These are phyloP conservation scores for Elongisporangium undulatum DNA, from an alignment of 352 stramenopile genomes.

Conservation along the genomic window DNA sequence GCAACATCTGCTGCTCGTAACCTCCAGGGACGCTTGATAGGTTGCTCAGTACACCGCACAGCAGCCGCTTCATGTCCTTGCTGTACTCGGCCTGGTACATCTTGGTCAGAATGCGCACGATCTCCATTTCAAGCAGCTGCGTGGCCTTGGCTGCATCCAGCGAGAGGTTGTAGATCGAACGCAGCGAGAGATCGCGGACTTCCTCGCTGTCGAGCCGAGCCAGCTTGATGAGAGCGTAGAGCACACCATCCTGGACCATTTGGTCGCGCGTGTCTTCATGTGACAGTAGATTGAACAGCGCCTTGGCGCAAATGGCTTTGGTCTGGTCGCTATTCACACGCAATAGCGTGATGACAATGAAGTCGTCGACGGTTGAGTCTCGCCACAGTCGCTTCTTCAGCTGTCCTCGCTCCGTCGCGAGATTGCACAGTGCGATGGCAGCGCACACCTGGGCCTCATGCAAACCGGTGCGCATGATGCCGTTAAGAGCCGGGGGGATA, in stretches of 20 bases:
- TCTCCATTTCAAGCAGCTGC: slow-evolving; percentile 76
- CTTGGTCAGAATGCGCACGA: slow-evolving; percentile 62
- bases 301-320: slow-evolving; percentile 80
- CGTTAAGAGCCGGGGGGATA: slow-evolving; percentile 65
- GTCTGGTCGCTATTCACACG: slow-evolving; percentile 79
- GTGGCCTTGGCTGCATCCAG: slow-evolving; percentile 34
- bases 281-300: slow-evolving; percentile 83
- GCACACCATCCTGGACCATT: slow-evolving; percentile 67
- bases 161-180: slow-evolving; percentile 78
- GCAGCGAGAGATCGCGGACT: slow-evolving; percentile 66
- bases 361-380: slow-evolving; percentile 73
- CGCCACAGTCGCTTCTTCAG: slow-evolving; percentile 41
- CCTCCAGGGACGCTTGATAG: slow-evolving; percentile 27
- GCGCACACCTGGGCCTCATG: slow-evolving; percentile 83
- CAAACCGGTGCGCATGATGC: slow-evolving; percentile 81
- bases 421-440: slow-evolving; percentile 82
- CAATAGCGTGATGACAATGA: slow-evolving; percentile 84
- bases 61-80: slow-evolving; percentile 73
- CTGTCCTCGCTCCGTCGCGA: slow-evolving; percentile 51
- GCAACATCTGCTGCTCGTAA: slow-evolving; percentile 39
- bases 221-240: slow-evolving; percentile 86
- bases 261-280: slow-evolving; percentile 72
- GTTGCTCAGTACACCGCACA: slow-evolving; percentile 77
- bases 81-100: slow-evolving; percentile 75
- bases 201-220: slow-evolving; percentile 70